phyloP scores from a whole-genome alignment of 2,329 filamentous ascomycete species.

The Penicillium carneum region DNA sequence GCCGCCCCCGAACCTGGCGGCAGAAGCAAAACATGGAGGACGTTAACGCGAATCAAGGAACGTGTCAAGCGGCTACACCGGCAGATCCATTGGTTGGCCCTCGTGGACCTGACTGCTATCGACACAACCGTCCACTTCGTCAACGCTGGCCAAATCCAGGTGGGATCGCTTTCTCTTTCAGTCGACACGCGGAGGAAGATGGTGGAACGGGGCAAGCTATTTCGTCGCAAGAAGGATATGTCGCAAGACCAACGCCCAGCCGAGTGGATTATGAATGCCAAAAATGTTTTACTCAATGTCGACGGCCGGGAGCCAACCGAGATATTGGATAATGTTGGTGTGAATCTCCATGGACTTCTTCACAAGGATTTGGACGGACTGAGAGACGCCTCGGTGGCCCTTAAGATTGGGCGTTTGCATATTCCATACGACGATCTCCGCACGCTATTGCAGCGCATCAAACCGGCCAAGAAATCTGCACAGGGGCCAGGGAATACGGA shows the following conservation, averaged over 20 bases:
- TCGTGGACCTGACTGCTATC: constrained; percentile 86
- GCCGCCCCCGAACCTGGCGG: constrained; percentile 47
- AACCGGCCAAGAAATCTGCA: constrained; percentile 45
- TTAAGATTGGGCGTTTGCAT: constrained; percentile 90
- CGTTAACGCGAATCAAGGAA: constrained; percentile 80
- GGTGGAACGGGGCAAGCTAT: constrained; percentile 86
- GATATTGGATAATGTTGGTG: constrained; percentile 81
- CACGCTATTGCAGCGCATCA: constrained; percentile 49
- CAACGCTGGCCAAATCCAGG: constrained; percentile 82
- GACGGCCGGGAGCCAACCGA: constrained; percentile 85
- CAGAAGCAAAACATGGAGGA: constrained; percentile 77
- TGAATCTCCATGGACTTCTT: constrained; percentile 91
- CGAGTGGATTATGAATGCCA: constrained; percentile 89
- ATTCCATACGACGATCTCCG: constrained; percentile 87
- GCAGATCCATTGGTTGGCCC: constrained; percentile 83
- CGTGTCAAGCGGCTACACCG: constrained; percentile 84
- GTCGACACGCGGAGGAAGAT: constrained; percentile 92
- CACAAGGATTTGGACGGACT: constrained; percentile 86
- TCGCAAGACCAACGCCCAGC: constrained; percentile 74
- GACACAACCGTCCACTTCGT: constrained; percentile 78
- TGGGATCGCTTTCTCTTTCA: constrained; percentile 82
- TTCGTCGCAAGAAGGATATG: constrained; percentile 76
- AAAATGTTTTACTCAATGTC: constrained; percentile 86
- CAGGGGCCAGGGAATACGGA: constrained; percentile 51
- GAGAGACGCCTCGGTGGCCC: constrained; percentile 83